phyloP scores from a whole-genome alignment of 305 asterid species.

The Salvia sclarea region DNA sequence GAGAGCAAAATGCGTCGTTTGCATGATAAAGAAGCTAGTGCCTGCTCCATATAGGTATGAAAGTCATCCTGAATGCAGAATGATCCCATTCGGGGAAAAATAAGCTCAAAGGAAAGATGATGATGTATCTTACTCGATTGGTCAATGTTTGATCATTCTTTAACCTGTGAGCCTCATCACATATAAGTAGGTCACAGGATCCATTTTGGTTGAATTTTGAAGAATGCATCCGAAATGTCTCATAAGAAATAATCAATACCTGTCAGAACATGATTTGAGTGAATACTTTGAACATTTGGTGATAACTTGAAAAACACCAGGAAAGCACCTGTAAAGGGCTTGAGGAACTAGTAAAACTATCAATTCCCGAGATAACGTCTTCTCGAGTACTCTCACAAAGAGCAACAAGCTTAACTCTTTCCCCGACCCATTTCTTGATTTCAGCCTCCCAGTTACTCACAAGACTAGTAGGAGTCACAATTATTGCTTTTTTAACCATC shows the following conservation, averaged over 20 bases:
- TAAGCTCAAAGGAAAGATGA: conserved; percentile 30
- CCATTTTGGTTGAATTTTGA: conserved; percentile 69
- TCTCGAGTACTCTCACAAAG: conserved; percentile 94
- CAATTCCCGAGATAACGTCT: conserved; percentile 81
- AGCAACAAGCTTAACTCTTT: conserved; percentile 89
- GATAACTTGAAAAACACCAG: conserved; percentile 31
- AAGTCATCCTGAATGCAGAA: conserved; percentile 33
- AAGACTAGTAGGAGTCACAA: conserved; percentile 96
- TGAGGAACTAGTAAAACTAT: conserved; percentile 55
- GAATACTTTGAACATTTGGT: conserved; percentile 1
- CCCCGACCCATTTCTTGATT: conserved; percentile 95
- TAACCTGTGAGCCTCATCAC: conserved; percentile 98
- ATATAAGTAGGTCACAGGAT: conserved; percentile 95
- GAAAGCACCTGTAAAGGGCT: conserved; percentile 65
- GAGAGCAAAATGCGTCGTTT: conserved; percentile 81
- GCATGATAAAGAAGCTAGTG: conserved; percentile 89
- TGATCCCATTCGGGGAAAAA: conserved; percentile 22
- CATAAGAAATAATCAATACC: conserved; percentile 95
- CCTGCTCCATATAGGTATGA: conserved; percentile 57
- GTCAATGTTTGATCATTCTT: conserved; percentile 96
- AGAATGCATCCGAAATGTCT: conserved; percentile 96
- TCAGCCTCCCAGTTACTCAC: conserved; percentile 99
- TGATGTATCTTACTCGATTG: conserved; percentile 71
- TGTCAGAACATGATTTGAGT: conserved; percentile 35
- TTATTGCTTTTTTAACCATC: conserved; percentile 84